A percentile compares a stretch with the other conserved stretches of the same genome.
These are phyloP conservation scores for Eudorina sp. DNA, from an alignment of 139 green algal genomes.

Conservation along the genomic window DNA sequence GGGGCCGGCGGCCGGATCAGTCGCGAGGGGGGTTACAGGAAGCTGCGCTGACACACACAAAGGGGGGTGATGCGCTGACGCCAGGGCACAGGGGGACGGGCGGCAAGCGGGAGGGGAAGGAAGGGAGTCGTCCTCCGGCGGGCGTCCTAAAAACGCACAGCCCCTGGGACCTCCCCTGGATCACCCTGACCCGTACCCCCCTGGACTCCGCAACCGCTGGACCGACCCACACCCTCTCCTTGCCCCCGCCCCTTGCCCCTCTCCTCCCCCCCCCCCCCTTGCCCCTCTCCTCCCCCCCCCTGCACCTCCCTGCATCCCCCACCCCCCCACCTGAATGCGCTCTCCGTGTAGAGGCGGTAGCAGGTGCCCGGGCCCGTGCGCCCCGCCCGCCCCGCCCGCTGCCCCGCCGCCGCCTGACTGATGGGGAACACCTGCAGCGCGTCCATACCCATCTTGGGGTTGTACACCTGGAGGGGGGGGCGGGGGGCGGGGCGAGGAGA, in stretches of 20 bases:
- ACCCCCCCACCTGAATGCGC: constrained; percentile 74
- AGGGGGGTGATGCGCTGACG: too few species aligned
- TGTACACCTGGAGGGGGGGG: constrained; percentile 71
- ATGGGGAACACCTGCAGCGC: constrained; percentile 95
- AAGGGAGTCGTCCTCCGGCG: too few species aligned
- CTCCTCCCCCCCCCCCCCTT: neutral
- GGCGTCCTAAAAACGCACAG: too few species aligned
- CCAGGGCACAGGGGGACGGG: too few species aligned
- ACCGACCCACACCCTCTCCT: neutral
- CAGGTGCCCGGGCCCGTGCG: constrained; percentile 96
- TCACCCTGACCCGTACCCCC: too few species aligned
- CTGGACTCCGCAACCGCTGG: too few species aligned
- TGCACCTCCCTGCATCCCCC: neutral
- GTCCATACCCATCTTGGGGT: constrained; percentile 95
- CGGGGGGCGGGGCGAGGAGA: neutral
- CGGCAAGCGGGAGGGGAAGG: too few species aligned
- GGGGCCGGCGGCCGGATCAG: neutral
- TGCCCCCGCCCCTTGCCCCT: neutral
- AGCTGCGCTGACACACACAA: too few species aligned
- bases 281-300: neutral
- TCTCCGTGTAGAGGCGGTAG: constrained; percentile 95
- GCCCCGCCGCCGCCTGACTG: constrained; percentile 88
- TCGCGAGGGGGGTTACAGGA: neutral
- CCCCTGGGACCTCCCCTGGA: too few species aligned
- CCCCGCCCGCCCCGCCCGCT: constrained; percentile 94